Percentiles rank a stretch among this genome's conserved stretches.
Conservation (phyloP, 495 filamentous ascomycete genomes). For the Hapsidospora chrysogenum region DNA sequence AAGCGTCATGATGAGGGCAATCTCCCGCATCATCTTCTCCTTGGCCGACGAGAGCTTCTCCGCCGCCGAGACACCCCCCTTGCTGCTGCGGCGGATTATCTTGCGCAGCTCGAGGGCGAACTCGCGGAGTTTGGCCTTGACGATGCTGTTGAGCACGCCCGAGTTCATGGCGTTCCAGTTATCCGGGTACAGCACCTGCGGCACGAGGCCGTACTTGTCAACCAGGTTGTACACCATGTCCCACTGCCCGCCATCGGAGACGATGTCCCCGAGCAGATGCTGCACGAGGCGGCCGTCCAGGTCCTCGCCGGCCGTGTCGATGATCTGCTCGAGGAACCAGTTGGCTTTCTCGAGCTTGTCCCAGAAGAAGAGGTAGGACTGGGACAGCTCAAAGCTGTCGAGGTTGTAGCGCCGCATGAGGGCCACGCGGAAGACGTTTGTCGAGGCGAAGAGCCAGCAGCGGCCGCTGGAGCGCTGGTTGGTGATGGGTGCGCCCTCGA, state of each 20-base stretch:
- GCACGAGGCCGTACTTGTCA: constrained; percentile 69
- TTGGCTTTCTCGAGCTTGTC: constrained; percentile 89
- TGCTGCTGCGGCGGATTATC: constrained; percentile 16
- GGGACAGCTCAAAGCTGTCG: constrained; percentile 65
- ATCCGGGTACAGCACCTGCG: constrained; percentile 67
- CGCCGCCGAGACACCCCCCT: constrained; percentile 9
- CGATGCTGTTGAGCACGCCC: constrained; percentile 48
- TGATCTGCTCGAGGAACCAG: constrained; percentile 68
- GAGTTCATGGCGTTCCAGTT: constrained; percentile 57
- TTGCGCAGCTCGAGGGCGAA: constrained; percentile 49
- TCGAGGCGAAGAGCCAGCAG: constrained; percentile 81
- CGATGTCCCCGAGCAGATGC: constrained; percentile 43
- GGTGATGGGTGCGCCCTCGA: constrained; percentile 71
- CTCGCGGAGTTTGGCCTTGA: constrained; percentile 79
- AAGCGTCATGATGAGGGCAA: constrained; percentile 61
- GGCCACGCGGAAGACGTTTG: constrained; percentile 73
- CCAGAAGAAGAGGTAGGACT: constrained; percentile 87
- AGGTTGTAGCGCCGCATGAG: constrained; percentile 68
- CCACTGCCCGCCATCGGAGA: constrained; percentile 78
- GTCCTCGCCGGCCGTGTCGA: constrained; percentile 51
- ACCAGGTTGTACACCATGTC: constrained; percentile 85
- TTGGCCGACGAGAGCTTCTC: constrained; percentile 33
- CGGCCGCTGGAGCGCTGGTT: constrained; percentile 65
- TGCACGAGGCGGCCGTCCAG: constrained; percentile 55
- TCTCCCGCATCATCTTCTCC: constrained; percentile 55